Evolutionary conservation across 2,329 filamentous ascomycete species (phyloP).

Genomic region (Arachnopeziza araneosa): DNA sequence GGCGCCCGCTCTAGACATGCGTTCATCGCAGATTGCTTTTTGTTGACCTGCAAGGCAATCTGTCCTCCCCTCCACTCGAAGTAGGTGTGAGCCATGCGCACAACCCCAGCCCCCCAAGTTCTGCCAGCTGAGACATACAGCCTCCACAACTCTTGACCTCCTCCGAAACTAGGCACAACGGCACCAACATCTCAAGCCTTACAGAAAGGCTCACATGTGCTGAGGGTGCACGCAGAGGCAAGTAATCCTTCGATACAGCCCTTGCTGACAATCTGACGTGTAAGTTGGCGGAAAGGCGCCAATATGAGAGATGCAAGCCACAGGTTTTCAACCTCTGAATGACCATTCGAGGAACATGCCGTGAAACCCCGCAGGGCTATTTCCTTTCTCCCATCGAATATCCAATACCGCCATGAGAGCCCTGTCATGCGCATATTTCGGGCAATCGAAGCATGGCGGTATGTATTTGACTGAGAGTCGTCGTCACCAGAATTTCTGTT

Average conservation of each 20-base stretch:
- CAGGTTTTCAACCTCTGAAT: background rate
- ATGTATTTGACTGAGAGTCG: too few relatives aligned
- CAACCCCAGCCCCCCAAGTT: background rate
- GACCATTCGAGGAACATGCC: too few relatives aligned
- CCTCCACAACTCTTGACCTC: background rate
- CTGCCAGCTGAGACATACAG: background rate
- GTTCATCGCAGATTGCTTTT: conserved; percentile 2
- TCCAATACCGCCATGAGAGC: too few relatives aligned
- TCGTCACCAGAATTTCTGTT: too few relatives aligned
- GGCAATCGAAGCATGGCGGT: too few relatives aligned
- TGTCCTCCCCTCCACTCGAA: background rate
- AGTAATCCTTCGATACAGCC: background rate
- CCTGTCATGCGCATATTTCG: too few relatives aligned
- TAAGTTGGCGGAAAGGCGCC: background rate
- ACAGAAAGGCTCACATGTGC: too few relatives aligned
- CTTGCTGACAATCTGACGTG: too few relatives aligned
- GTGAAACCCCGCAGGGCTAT: too few relatives aligned
- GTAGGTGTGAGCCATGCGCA: background rate
- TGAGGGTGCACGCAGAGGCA: background rate
- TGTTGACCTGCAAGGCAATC: background rate
- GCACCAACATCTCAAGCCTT: background rate
- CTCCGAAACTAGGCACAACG: background rate
- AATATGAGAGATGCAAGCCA: background rate
- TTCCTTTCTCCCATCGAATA: too few relatives aligned
- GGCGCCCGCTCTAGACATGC: background rate